These are phyloP conservation scores for Candida germanica DNA, from an alignment of 805 yeast species.

Conservation along the genomic window DNA sequence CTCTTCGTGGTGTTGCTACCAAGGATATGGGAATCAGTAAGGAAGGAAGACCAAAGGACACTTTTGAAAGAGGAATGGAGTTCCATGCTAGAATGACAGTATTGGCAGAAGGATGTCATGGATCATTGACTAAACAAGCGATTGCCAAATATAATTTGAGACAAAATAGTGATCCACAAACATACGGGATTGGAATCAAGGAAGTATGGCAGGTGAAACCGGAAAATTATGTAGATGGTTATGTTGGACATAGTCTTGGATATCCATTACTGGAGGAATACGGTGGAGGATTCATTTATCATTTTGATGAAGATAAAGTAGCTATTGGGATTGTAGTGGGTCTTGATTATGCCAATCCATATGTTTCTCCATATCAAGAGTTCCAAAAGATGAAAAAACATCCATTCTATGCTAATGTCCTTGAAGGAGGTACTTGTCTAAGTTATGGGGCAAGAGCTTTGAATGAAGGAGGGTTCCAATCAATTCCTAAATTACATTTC, in stretches of 20 bases:
- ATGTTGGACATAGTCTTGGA: slow-evolving; percentile 84
- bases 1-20: slow-evolving; percentile 86
- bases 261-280: slow-evolving; percentile 78
- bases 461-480: slow-evolving; percentile 95
- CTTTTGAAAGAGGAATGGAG: slow-evolving; percentile 97
- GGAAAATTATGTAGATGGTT: slow-evolving; percentile 75
- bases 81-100: slow-evolving; percentile 88
- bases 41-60: slow-evolving; percentile 70
- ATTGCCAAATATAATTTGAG: slow-evolving; percentile 69
- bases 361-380: slow-evolving; percentile 92
- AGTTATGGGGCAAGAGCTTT: slow-evolving; percentile 95
- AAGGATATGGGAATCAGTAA: slow-evolving; percentile 85
- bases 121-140: slow-evolving; percentile 79
- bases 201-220: slow-evolving; percentile 96
- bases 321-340: slow-evolving; percentile 94
- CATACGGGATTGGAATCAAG: slow-evolving; percentile 93
- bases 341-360: slow-evolving; percentile 91
- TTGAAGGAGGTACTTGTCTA: slow-evolving; percentile 88
- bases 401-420: slow-evolving; percentile 70
- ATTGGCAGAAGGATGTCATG: slow-evolving; percentile 98
- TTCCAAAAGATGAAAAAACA: slow-evolving; percentile 93
- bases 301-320: slow-evolving; percentile 90
- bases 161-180: slow-evolving; percentile 65
- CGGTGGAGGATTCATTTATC: slow-evolving; percentile 98
- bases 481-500: slow-evolving; percentile 84